Conservation (phyloP, 257 asterid species). For the Oldenlandia corymbosa region DNA sequence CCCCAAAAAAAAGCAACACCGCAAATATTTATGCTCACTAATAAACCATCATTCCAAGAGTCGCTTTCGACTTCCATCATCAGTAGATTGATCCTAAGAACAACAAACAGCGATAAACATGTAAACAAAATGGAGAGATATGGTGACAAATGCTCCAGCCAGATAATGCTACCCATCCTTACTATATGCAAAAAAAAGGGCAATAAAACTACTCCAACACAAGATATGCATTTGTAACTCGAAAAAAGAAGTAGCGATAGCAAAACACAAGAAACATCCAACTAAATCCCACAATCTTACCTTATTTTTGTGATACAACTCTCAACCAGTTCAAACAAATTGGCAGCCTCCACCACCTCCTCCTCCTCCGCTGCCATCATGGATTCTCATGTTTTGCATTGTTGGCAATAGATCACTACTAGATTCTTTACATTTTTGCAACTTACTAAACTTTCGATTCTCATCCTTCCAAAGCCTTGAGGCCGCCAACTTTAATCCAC, state of each 20-base stretch:
- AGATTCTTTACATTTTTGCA: slow-evolving; percentile 70
- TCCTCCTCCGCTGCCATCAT: slow-evolving; percentile 35
- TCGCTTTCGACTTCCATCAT: too few relatives aligned
- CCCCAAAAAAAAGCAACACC: too few relatives aligned
- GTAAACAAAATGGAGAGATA: not conserved
- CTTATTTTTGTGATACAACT: not conserved
- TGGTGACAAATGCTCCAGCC: not conserved
- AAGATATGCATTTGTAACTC: not conserved
- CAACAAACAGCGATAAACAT: not conserved
- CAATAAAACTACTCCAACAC: not conserved
- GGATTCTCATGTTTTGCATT: slow-evolving; percentile 55
- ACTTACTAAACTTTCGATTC: slow-evolving; percentile 50
- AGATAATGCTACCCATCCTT: not conserved
- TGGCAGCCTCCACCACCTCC: slow-evolving; percentile 35
- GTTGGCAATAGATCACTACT: slow-evolving; percentile 65
- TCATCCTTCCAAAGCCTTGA: slow-evolving; percentile 72
- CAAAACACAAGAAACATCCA: not conserved
- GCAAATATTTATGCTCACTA: too few relatives aligned
- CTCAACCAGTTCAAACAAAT: slow-evolving; percentile 32
- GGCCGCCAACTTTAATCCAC: slow-evolving; percentile 51
- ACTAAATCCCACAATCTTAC: not conserved
- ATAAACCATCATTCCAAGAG: too few relatives aligned
- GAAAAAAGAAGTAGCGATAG: not conserved
- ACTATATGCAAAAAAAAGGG: not conserved
- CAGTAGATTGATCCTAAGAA: not conserved